Evolutionary conservation across 2,329 filamentous ascomycete genomes (phyloP).

Genomic region (Alternaria atra): DNA sequence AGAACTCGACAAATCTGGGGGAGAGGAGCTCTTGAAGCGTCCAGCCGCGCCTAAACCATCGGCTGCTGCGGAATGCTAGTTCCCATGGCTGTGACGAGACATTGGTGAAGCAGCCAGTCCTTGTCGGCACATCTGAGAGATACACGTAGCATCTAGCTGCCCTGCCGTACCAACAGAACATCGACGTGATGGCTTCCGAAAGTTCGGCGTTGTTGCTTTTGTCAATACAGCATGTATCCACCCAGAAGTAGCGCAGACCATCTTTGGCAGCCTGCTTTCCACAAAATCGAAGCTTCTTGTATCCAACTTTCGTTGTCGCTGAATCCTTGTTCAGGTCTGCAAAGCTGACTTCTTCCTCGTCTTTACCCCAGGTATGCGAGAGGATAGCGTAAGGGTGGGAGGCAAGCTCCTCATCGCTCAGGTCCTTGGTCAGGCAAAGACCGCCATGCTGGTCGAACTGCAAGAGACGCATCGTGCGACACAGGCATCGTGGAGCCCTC

Average conservation of each 20-base stretch:
- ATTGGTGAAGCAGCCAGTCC: neutral
- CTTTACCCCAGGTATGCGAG: neutral
- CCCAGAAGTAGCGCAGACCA: constrained; percentile 5
- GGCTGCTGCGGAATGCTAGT: constrained; percentile 3
- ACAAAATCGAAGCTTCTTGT: constrained; percentile 7
- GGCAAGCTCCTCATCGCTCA: too few relatives aligned
- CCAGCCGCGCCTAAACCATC: constrained; percentile 13
- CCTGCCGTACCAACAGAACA: constrained; percentile 10
- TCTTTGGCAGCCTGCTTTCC: neutral
- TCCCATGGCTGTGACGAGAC: too few relatives aligned
- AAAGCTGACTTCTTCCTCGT: neutral
- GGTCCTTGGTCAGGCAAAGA: too few relatives aligned
- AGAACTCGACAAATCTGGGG: neutral
- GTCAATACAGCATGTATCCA: constrained; percentile 14
- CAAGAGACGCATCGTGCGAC: too few relatives aligned
- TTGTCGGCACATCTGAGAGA: constrained; percentile 7
- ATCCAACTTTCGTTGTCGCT: neutral
- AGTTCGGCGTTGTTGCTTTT: constrained; percentile 5
- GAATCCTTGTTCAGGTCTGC: neutral
- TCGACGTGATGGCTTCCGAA: constrained; percentile 6
- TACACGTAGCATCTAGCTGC: constrained; percentile 11
- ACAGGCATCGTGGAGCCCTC: too few relatives aligned
- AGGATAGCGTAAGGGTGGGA: neutral
- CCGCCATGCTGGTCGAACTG: too few relatives aligned
- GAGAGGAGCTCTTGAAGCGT: constrained; percentile 16